Conservation (phyloP, 176 grass and related monocot genomes). For the Avena atlantica region DNA sequence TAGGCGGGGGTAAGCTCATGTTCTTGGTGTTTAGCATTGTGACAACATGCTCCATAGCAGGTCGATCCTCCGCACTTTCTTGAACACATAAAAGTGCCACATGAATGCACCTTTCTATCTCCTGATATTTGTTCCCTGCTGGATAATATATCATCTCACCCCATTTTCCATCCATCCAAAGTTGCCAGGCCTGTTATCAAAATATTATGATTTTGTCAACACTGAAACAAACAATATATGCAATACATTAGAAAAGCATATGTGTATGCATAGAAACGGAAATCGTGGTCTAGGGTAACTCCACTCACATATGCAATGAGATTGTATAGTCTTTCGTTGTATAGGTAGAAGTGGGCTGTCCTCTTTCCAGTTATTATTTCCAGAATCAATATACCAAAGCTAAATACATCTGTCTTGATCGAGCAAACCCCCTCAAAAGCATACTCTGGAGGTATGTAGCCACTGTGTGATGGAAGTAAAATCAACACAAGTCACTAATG, state of each 20-base stretch:
- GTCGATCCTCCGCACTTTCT: slow-evolving; percentile 58
- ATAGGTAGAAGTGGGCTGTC: slow-evolving; percentile 44
- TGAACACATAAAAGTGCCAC: slow-evolving; percentile 61
- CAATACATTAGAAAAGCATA: slow-evolving; percentile 1
- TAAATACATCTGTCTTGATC: slow-evolving; percentile 76
- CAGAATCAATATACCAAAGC: slow-evolving; percentile 68
- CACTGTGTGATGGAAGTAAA: slow-evolving; percentile 49
- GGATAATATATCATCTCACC: slow-evolving; percentile 34
- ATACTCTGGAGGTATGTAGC: slow-evolving; percentile 86
- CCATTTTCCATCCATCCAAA: slow-evolving; percentile 48
- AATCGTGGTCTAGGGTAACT: slow-evolving; percentile 4
- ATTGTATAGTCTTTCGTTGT: slow-evolving; percentile 45
- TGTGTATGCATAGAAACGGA: slow-evolving; percentile 24
- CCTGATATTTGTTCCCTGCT: slow-evolving; percentile 8
- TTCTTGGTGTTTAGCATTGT: slow-evolving; percentile 46
- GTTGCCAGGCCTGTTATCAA: slow-evolving; percentile 52
- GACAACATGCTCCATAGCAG: slow-evolving; percentile 49
- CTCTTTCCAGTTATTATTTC: slow-evolving; percentile 68
- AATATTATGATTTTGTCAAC: slow-evolving; percentile 6
- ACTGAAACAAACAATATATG: slow-evolving; percentile 2
- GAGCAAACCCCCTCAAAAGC: slow-evolving; percentile 72
- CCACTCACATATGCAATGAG: slow-evolving; percentile 55
- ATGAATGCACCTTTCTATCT: slow-evolving; percentile 51
- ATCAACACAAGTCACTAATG: slow-evolving; percentile 35
- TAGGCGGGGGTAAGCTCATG: slow-evolving; percentile 45